phyloP scores from a whole-genome alignment of 2,329 filamentous ascomycete species.

The Byssochlamys sp. region DNA sequence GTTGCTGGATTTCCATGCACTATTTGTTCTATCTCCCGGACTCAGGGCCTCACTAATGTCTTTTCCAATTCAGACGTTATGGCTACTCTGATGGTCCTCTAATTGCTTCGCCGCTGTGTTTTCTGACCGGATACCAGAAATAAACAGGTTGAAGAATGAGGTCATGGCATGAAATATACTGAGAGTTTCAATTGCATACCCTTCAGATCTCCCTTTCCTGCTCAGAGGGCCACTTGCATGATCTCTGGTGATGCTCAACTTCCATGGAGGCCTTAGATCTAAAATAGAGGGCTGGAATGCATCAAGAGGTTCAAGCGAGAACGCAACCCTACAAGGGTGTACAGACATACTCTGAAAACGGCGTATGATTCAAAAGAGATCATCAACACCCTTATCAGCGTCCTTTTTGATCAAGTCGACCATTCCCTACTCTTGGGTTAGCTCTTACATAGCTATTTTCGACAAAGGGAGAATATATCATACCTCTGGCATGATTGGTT shows the following conservation, averaged over 20 bases:
- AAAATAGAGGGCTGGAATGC: background rate
- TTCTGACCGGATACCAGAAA: background rate
- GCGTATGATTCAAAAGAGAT: slow-evolving; percentile 55
- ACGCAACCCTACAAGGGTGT: background rate
- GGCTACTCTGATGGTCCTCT: background rate
- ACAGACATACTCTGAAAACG: background rate
- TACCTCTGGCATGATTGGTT: slow-evolving; percentile 87
- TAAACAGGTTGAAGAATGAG: background rate
- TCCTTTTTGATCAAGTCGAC: slow-evolving; percentile 85
- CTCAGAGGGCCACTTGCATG: background rate
- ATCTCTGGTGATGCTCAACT: background rate
- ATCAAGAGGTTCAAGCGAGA: background rate
- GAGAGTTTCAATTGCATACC: background rate
- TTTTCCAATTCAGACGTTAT: background rate
- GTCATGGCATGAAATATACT: background rate
- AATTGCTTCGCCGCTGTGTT: background rate
- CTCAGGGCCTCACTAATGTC: no score
- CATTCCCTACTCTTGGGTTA: slow-evolving; percentile 62
- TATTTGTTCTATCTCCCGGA: no score
- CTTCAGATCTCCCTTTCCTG: background rate
- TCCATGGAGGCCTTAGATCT: background rate
- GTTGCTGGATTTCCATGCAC: no score
- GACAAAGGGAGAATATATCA: slow-evolving; percentile 18
- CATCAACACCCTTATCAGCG: slow-evolving; percentile 81
- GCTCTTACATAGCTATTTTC: background rate